A percentile compares a stretch with the other conserved stretches of the same genome.
phyloP scores from a whole-genome alignment of 2,329 filamentous ascomycete species.

The Colletotrichum echinochloae region DNA sequence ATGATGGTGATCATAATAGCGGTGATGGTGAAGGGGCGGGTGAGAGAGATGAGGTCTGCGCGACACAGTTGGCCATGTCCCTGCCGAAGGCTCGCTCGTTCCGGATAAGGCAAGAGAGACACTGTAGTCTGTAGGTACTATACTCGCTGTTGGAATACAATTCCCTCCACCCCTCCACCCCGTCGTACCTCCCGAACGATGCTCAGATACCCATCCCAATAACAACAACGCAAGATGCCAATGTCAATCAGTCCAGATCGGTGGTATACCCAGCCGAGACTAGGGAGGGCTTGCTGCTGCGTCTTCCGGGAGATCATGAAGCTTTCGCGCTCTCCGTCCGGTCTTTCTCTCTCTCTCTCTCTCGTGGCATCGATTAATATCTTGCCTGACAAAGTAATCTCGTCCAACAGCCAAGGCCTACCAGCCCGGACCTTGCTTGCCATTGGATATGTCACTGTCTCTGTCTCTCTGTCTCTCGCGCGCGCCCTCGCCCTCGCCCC shows the following conservation, averaged over 20 bases:
- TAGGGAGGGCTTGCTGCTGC: slow-evolving; percentile 11
- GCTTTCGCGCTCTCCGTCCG: background rate
- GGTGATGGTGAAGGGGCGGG: no score
- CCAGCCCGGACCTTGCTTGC: background rate
- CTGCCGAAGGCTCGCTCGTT: background rate
- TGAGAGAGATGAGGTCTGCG: background rate
- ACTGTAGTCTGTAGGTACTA: background rate
- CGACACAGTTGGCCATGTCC: background rate
- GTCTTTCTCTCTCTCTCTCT: slow-evolving; percentile 11
- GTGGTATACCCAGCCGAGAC: slow-evolving; percentile 28
- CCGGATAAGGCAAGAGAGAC: background rate
- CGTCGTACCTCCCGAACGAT: background rate
- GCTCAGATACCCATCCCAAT: background rate
- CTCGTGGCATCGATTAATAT: background rate
- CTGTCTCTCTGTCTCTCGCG: background rate
- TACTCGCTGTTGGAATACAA: no score
- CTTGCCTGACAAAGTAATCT: slow-evolving; percentile 13
- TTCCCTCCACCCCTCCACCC: background rate
- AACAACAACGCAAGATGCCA: background rate
- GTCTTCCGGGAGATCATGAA: background rate
- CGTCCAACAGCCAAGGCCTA: background rate
- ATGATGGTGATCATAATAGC: background rate
- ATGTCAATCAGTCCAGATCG: slow-evolving; percentile 4
- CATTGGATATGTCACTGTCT: background rate
- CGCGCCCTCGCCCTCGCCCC: background rate